Evolutionary conservation across 1,284 basidiomycete genomes (phyloP).

Genomic region (Tilletia indica): DNA sequence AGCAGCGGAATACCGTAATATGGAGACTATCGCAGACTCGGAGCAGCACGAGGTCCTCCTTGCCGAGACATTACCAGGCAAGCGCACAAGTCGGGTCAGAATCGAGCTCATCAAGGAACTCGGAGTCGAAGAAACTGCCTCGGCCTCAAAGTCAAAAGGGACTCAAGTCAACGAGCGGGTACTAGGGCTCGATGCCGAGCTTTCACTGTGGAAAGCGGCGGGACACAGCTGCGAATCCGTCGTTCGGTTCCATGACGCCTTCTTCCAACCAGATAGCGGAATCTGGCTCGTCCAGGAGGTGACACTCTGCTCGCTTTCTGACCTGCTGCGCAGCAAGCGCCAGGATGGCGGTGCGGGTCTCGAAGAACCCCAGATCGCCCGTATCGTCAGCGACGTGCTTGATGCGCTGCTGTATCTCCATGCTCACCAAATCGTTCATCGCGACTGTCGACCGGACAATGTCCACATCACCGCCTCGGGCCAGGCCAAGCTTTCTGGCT

Average conservation of each 20-base stretch:
- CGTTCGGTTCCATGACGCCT: slow-evolving; percentile 29
- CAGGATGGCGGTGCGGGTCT: slow-evolving; percentile 23
- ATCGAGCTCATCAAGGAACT: slow-evolving; percentile 6
- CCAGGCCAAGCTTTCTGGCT: slow-evolving; percentile 42
- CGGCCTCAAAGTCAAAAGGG: not conserved
- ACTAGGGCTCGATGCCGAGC: not conserved
- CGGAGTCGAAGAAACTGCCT: not conserved
- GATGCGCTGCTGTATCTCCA: slow-evolving; percentile 40
- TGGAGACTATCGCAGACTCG: not conserved
- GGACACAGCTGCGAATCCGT: not conserved
- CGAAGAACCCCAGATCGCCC: slow-evolving; percentile 36
- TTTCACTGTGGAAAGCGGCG: not conserved
- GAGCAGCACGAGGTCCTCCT: not conserved
- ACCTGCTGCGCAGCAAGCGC: slow-evolving; percentile 35
- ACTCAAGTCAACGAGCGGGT: not conserved
- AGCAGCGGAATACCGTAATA: not conserved
- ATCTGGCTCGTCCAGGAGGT: slow-evolving; percentile 48
- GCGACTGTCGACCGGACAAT: slow-evolving; percentile 45
- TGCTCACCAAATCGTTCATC: slow-evolving; percentile 33
- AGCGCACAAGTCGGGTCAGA: not conserved
- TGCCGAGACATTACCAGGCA: not conserved
- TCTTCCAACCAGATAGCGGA: slow-evolving; percentile 27
- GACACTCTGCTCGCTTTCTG: slow-evolving; percentile 38
- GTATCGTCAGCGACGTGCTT: slow-evolving; percentile 36
- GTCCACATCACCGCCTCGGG: slow-evolving; percentile 38